These are phyloP conservation scores for Ophiostoma quercus DNA, from an alignment of 2,329 filamentous ascomycete species.

Conservation along the genomic window DNA sequence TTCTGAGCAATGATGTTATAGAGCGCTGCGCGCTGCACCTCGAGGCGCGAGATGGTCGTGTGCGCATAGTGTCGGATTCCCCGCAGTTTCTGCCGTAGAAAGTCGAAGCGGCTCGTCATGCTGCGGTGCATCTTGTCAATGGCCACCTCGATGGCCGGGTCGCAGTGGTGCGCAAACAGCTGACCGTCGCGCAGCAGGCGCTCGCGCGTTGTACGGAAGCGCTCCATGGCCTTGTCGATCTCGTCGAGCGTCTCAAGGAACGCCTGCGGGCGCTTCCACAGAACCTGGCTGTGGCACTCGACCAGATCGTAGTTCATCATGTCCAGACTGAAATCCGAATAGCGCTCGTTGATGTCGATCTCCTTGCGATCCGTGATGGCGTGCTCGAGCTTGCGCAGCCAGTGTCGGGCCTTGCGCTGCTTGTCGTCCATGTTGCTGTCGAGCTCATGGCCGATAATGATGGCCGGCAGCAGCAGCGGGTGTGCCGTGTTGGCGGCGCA, in stretches of 20 bases:
- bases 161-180: conserved; percentile 12
- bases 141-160: conserved; percentile 31
- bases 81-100: conserved; percentile 56
- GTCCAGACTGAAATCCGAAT: conserved; percentile 53
- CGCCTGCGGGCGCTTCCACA: conserved; percentile 47
- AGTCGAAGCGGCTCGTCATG: conserved; percentile 52
- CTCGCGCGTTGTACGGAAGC: conserved; percentile 23
- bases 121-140: conserved; percentile 47
- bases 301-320: conserved; percentile 57
- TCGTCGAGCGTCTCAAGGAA: conserved; percentile 38
- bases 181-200: conserved; percentile 16
- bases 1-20: conserved; percentile 64
- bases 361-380: conserved; percentile 57
- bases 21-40: conserved; percentile 58
- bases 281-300: conserved; percentile 48
- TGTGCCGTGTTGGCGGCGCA: conserved; percentile 50
- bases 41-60: conserved; percentile 55
- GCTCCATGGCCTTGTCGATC: conserved; percentile 26
- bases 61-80: conserved; percentile 59
- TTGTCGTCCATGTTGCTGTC: conserved; percentile 53
- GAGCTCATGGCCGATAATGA: conserved; percentile 56
- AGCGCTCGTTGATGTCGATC: conserved; percentile 51
- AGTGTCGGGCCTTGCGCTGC: conserved; percentile 58
- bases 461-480: conserved; percentile 54
- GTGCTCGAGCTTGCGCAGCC: conserved; percentile 56